Conservation (phyloP, 1,284 basidiomycete species). For the Athelia sp. region DNA sequence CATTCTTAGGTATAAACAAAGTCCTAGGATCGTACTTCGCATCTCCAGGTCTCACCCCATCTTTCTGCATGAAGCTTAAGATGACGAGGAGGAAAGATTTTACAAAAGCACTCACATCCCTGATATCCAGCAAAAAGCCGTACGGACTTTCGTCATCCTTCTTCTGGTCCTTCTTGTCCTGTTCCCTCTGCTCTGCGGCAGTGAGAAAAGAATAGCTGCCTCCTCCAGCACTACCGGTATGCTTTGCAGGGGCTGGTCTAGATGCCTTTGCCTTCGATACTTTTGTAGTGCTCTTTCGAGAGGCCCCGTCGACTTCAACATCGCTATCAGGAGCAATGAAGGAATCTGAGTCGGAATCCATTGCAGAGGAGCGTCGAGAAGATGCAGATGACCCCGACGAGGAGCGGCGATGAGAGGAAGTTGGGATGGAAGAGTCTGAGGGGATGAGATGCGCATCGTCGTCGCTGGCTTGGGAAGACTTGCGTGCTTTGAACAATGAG, state of each 20-base stretch:
- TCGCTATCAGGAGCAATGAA: constrained; percentile 10
- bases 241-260: constrained; percentile 15
- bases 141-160: constrained; percentile 80
- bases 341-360: constrained; percentile 27
- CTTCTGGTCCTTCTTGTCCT: constrained; percentile 79
- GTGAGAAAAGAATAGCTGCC: constrained; percentile 63
- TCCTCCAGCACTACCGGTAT: constrained; percentile 12
- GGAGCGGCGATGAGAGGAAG: constrained; percentile 34
- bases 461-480: constrained; percentile 33
- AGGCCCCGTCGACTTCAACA: constrained; percentile 21
- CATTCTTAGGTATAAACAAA: constrained; percentile 72
- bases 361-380: constrained; percentile 35
- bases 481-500: constrained; percentile 26
- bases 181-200: constrained; percentile 77
- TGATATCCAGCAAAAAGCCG: constrained; percentile 72
- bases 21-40: constrained; percentile 94
- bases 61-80: constrained; percentile 54
- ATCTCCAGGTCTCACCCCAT: constrained; percentile 74
- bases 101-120: constrained; percentile 51
- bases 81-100: background rate
- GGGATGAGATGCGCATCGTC: constrained; percentile 68
- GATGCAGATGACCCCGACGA: constrained; percentile 35
- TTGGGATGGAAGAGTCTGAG: constrained; percentile 47
- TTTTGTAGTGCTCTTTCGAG: constrained; percentile 31
- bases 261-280: constrained; percentile 20